Evolutionary conservation across 2,329 filamentous ascomycete species (phyloP).

Genomic region (Rhynchosporium graminicola): DNA sequence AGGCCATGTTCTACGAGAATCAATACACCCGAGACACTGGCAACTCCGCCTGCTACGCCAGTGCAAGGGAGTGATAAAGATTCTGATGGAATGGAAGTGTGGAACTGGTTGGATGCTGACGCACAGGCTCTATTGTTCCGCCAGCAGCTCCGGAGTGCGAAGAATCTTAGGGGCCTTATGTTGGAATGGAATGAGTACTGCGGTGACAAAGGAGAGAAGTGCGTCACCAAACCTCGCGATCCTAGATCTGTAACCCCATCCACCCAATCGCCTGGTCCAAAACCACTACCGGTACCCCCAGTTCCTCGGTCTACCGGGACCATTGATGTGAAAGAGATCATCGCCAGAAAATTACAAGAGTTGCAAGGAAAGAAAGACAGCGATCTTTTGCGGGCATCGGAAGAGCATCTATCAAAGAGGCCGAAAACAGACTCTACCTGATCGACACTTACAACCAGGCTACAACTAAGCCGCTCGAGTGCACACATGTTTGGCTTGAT

Average conservation of each 20-base stretch:
- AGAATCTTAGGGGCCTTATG: conserved; percentile 6
- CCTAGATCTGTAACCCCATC: not conserved
- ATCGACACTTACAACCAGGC: not conserved
- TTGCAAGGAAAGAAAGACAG: not conserved
- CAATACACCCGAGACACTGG: not conserved
- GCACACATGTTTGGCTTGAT: not conserved
- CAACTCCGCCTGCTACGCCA: conserved; percentile 1
- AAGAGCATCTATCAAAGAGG: conserved; percentile 3
- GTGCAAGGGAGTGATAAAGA: not conserved
- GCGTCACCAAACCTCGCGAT: not conserved
- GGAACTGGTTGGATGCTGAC: conserved; percentile 8
- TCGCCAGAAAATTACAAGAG: not conserved
- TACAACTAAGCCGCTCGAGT: not conserved
- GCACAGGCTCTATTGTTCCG: not conserved
- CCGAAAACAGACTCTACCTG: not conserved
- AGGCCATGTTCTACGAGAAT: not conserved
- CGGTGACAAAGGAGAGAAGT: not conserved
- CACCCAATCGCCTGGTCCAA: not conserved
- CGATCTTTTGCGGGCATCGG: not conserved
- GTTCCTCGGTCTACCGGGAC: not conserved
- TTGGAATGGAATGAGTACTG: conserved; percentile 13
- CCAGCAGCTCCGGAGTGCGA: conserved; percentile 7
- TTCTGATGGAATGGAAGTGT: not conserved
- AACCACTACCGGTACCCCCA: not conserved
- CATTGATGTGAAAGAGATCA: conserved; percentile 3